Percentiles rank a stretch among this genome's conserved stretches.
Evolutionary conservation across 179 eudicot species (phyloP).

Genomic region (Beta macrorhiza): DNA sequence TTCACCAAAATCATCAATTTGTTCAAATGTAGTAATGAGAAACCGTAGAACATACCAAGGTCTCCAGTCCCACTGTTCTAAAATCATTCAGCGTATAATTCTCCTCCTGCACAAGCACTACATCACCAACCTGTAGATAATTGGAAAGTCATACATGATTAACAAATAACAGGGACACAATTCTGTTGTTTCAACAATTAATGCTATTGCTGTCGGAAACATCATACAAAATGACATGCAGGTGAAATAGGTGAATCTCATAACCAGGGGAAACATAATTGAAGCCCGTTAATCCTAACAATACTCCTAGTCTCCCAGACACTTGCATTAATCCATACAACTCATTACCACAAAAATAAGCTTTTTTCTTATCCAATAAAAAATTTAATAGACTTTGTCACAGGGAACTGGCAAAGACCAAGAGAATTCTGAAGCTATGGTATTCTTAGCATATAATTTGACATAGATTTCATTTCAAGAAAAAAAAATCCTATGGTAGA

Average conservation of each 20-base stretch:
- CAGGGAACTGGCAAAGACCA: background rate
- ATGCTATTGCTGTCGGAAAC: background rate
- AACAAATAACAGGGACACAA: background rate
- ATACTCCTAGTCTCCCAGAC: background rate
- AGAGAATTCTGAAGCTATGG: background rate
- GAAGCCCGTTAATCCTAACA: background rate
- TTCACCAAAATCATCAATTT: background rate
- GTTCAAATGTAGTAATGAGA: background rate
- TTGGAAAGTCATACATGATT: conserved; percentile 11
- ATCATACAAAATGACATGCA: background rate
- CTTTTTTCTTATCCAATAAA: background rate
- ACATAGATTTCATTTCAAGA: background rate
- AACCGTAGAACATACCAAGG: conserved; percentile 51
- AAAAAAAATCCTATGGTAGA: background rate
- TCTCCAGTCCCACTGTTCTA: conserved; percentile 55
- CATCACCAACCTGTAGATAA: conserved; percentile 70
- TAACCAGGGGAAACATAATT: background rate
- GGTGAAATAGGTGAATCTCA: background rate
- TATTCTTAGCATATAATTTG: background rate
- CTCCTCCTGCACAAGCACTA: conserved; percentile 65
- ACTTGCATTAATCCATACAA: too few relatives aligned
- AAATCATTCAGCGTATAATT: conserved; percentile 47
- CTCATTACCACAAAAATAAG: too few relatives aligned
- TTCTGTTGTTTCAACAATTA: background rate
- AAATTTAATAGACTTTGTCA: background rate